phyloP scores from a whole-genome alignment of 371 early-diverging fungal genomes.

The Mortierella sp. region DNA sequence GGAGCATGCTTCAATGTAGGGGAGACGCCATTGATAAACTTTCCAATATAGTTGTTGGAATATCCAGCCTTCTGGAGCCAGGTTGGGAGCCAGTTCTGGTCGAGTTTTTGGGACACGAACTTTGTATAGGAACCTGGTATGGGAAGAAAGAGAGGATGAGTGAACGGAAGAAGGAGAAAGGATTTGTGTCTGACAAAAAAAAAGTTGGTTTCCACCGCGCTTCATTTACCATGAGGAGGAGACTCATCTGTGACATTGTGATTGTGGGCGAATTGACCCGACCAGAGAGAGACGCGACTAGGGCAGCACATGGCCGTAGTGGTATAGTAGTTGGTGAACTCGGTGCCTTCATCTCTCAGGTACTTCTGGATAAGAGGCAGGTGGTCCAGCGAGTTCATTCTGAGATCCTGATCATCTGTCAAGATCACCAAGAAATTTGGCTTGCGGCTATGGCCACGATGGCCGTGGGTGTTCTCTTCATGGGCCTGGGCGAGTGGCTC shows the following conservation, averaged over 20 bases:
- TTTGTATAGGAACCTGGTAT: slow-evolving; percentile 61
- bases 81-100: slow-evolving; percentile 59
- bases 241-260: slow-evolving; percentile 69
- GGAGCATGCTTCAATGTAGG: slow-evolving; percentile 51
- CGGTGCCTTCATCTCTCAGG: slow-evolving; percentile 66
- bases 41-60: slow-evolving; percentile 72
- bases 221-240: slow-evolving; percentile 63
- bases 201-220: no score
- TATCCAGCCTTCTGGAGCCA: slow-evolving; percentile 64
- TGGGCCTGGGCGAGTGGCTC: no score
- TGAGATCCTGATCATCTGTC: slow-evolving; percentile 72
- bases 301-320: slow-evolving; percentile 76
- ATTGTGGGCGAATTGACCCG: slow-evolving; percentile 73
- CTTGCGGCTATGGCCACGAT: slow-evolving; percentile 8
- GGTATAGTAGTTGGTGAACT: slow-evolving; percentile 68
- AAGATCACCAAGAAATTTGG: slow-evolving; percentile 74
- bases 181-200: no score
- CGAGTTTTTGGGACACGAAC: slow-evolving; percentile 59
- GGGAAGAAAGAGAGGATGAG: background rate
- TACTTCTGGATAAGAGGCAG: slow-evolving; percentile 74
- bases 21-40: slow-evolving; percentile 68
- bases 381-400: slow-evolving; percentile 65
- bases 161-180: background rate
- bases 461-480: background rate
- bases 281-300: slow-evolving; percentile 65